Base-by-base conservation (phyloP, 306 rosid species). In the Sechiopsis laciniata region DNA sequence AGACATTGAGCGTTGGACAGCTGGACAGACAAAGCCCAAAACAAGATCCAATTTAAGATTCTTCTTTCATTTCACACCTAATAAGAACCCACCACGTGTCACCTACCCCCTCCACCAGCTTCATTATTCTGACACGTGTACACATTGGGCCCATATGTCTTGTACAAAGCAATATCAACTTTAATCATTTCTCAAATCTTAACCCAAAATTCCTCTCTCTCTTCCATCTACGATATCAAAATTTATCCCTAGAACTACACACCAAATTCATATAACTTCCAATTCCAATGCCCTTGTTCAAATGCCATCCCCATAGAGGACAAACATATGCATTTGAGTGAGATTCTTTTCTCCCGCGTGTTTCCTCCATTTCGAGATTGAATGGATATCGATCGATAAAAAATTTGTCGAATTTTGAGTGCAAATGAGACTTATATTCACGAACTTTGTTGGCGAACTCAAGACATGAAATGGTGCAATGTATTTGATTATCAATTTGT, bases 1-100 rank as follows among this genome's bases (percentile, higher is more conserved):
- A 59, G 40, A 59, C 65, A 59, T 59, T 1, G 45, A 61, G 24
- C 54, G 10, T 65, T 65, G 54, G 71, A 65, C 32, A 65, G 72
- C 32, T 65, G 9, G 54, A 65, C 32, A 65, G 54, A 10, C 37
- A 32, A 19, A n/a, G 4, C 24, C n/a, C 32, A 35, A 62, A 40
- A 9, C 8, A 22, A 45, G 72, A 66, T 66, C 72, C 54, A 19
- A 11, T 66, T 42, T 42, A 5, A 66, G 72, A 66, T 66, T 65
- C 51, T 66, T n/a, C 45, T 14, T 17, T 50, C 14, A 63, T 16
- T 32, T 32, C 37, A 16, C 11, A 16, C 10, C 70, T 7, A 63
- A 63, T 37, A 35, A 1, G 7, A n/a, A 63, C 6, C 67, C 45
- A 24, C 67, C 45, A 60, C 67, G 67, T 60, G 45, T 42, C 45